Evolutionary conservation across 805 yeast species (phyloP).

Genomic region (Myxozyma vanderwaltii): DNA sequence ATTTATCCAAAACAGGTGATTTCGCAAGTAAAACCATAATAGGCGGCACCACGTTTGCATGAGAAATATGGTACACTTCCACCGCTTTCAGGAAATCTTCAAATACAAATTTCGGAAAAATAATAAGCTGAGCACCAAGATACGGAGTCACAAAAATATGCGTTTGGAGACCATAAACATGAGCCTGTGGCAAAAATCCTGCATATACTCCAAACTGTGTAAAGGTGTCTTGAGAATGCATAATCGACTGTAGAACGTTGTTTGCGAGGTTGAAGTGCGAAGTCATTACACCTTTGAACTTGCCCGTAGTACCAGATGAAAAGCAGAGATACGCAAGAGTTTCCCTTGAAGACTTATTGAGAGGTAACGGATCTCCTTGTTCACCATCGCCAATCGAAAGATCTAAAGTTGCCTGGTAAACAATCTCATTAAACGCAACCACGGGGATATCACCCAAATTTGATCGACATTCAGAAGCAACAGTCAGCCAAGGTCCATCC

Average conservation of each 20-base stretch:
- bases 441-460: neutral
- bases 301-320: conserved; percentile 51
- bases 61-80: conserved; percentile 42
- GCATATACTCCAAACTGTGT: conserved; percentile 38
- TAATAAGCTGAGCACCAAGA: conserved; percentile 22
- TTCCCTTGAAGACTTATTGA: conserved; percentile 8
- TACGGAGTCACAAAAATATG: conserved; percentile 38
- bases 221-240: neutral
- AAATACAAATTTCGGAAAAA: conserved; percentile 41
- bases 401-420: neutral
- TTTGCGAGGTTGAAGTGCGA: conserved; percentile 57
- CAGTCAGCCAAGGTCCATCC: conserved; percentile 6
- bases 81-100: conserved; percentile 39
- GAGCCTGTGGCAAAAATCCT: conserved; percentile 43
- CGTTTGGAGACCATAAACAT: conserved; percentile 41
- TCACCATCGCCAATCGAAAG: conserved; percentile 3
- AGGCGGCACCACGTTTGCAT: conserved; percentile 49
- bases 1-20: conserved; percentile 49
- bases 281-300: conserved; percentile 76
- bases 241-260: conserved; percentile 38
- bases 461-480: conserved; percentile 6
- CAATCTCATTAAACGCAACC: neutral
- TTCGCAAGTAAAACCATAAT: conserved; percentile 51
- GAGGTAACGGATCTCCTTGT: conserved; percentile 17
- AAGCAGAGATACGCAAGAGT: conserved; percentile 38